Base-by-base conservation (phyloP, 1,139 yeast genomes). In the Pichia terricola region DNA sequence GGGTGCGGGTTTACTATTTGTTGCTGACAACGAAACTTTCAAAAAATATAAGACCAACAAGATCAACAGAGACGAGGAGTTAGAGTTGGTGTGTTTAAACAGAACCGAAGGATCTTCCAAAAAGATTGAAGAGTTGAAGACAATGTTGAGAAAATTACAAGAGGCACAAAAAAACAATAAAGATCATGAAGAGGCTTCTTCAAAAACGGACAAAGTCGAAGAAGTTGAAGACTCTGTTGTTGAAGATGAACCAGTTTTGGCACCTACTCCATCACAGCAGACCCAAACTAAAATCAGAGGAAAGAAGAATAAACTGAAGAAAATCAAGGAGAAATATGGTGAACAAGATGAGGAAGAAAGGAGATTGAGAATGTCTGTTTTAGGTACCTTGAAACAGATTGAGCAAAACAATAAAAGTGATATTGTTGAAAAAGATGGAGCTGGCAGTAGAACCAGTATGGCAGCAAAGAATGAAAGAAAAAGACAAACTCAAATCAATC, bases 311-410 rank as follows among this genome's bases (percentile, higher is more conserved):
- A 88, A 88, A 58, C 59, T 84, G 62, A 87, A 86, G 68, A 89
- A 86, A 61, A 83, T 85, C 45, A 82, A 83, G 30, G 70, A 76
- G 43, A 89, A 88, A 58, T 91, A 91, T 58, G 88, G 81, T 1
- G 88, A 82, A 49, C 97, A 89, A 62, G 97, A 89, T 58, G 96
- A 87, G 45, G 94, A 86, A 45, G 97, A 91, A 56, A 73, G 88
- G 46, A 59, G 65, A 41, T 56, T 81, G 48, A 73, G 91, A 49
- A 77, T 89, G 84, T 79, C 83, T 48, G 83, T 82, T 1, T 67
- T 91, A 41, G 98, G 97, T 3, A 84, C 95, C 0, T 68, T 82
- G 55, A 84, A 83, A 53, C 87, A 84, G 47, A 68, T 73, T 3
- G 78, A 79, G 51, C 36, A 50, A 47, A 41, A 39, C 9, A 26